phyloP scores from a whole-genome alignment of 306 rosid genomes.

The Fragaria nilgerrensis region DNA sequence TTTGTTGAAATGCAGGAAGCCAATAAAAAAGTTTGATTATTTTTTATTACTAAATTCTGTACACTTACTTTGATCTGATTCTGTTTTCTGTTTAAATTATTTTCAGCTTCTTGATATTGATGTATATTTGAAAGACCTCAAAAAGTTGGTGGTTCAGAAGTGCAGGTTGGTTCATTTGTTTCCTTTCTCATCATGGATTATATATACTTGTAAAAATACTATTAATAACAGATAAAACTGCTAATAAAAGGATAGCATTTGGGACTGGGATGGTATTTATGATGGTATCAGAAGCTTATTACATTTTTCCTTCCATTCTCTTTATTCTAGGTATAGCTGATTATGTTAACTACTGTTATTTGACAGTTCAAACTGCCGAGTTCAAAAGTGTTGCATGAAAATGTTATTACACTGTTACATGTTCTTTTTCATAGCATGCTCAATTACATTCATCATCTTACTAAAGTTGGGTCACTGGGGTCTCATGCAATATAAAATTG shows the following conservation, averaged over 20 bases:
- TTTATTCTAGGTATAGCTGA: background rate
- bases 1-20: background rate
- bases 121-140: conserved; percentile 58
- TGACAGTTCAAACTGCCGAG: background rate
- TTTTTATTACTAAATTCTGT: background rate
- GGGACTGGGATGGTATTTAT: background rate
- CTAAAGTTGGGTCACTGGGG: background rate
- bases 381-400: background rate
- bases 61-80: background rate
- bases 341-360: background rate
- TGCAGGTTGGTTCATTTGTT: conserved; percentile 59
- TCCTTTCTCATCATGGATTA: background rate
- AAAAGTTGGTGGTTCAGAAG: conserved; percentile 61
- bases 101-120: conserved; percentile 69
- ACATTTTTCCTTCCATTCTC: background rate
- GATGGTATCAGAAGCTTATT: background rate
- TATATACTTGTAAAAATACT: background rate
- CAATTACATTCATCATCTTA: background rate
- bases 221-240: background rate
- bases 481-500: background rate
- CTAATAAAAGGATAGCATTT: background rate
- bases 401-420: background rate
- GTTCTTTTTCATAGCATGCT: background rate
- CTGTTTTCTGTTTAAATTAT: background rate
- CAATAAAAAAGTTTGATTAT: background rate